Percentiles rank a stretch among this genome's conserved stretches.
Evolutionary conservation across 2,329 filamentous ascomycete species (phyloP).

Genomic region (Cladosporium austrohemisphaericum): DNA sequence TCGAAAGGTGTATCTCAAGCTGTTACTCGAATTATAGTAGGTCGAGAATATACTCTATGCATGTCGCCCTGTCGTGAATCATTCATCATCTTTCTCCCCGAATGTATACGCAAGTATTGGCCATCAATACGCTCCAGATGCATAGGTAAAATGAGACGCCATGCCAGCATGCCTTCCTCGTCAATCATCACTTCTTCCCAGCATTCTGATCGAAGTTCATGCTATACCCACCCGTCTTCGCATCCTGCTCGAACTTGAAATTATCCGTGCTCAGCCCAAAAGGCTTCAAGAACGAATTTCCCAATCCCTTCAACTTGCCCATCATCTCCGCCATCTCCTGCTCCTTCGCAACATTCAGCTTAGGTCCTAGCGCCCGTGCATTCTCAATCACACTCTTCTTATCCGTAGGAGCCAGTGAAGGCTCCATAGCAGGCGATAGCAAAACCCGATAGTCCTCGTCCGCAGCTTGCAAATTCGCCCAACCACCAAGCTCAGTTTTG

Average conservation of each 20-base stretch:
- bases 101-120: too few relatives aligned
- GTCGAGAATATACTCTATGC: too few relatives aligned
- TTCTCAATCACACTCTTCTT: conserved; percentile 64
- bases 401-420: conserved; percentile 63
- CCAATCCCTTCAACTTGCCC: conserved; percentile 88
- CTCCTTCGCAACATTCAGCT: conserved; percentile 74
- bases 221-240: conserved; percentile 84
- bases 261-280: conserved; percentile 93
- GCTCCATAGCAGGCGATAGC: conserved; percentile 43
- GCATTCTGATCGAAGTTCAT: conserved; percentile 71
- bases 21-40: too few relatives aligned
- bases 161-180: too few relatives aligned
- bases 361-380: conserved; percentile 61
- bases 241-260: conserved; percentile 90
- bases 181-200: conserved; percentile 17
- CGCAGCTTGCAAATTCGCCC: conserved; percentile 75
- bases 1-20: too few relatives aligned
- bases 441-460: conserved; percentile 75
- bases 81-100: too few relatives aligned
- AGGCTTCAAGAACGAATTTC: conserved; percentile 86
- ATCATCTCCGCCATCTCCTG: conserved; percentile 94
- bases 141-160: too few relatives aligned
- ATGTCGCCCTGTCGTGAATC: too few relatives aligned
- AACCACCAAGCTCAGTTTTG: conserved; percentile 66
- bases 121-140: too few relatives aligned